Conservation (phyloP, 2,329 filamentous ascomycete genomes). For the Colletotrichum melonis region DNA sequence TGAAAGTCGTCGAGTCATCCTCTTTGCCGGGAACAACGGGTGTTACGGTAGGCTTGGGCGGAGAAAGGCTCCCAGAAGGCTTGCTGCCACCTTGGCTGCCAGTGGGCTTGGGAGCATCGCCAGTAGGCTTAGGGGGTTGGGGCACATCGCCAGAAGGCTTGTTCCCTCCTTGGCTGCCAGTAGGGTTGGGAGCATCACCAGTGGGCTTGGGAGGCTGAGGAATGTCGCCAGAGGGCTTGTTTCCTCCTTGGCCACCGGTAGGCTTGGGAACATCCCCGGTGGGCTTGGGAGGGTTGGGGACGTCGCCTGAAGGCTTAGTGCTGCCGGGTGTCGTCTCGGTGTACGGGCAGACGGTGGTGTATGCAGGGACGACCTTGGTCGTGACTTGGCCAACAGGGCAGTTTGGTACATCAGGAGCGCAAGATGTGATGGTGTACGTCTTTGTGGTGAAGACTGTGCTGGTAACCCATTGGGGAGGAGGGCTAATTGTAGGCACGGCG, state of each 20-base stretch:
- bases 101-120: background rate
- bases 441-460: constrained; percentile 53
- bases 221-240: constrained; percentile 37
- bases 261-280: background rate
- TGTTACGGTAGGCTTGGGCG: constrained; percentile 15
- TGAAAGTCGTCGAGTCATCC: background rate
- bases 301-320: constrained; percentile 35
- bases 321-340: constrained; percentile 26
- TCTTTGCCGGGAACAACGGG: background rate
- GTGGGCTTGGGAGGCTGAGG: constrained; percentile 47
- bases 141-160: background rate
- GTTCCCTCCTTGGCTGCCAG: background rate
- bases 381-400: constrained; percentile 51
- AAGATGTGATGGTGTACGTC: constrained; percentile 67
- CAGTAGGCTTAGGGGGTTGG: background rate
- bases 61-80: background rate
- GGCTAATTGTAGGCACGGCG: constrained; percentile 16
- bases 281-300: constrained; percentile 46
- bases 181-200: background rate
- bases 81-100: background rate
- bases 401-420: constrained; percentile 55
- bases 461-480: constrained; percentile 40
- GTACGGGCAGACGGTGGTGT: constrained; percentile 57
- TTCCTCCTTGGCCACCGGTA: background rate
- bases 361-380: constrained; percentile 47